phyloP scores from a whole-genome alignment of 2,329 filamentous ascomycete species.

The Alternaria viburni region DNA sequence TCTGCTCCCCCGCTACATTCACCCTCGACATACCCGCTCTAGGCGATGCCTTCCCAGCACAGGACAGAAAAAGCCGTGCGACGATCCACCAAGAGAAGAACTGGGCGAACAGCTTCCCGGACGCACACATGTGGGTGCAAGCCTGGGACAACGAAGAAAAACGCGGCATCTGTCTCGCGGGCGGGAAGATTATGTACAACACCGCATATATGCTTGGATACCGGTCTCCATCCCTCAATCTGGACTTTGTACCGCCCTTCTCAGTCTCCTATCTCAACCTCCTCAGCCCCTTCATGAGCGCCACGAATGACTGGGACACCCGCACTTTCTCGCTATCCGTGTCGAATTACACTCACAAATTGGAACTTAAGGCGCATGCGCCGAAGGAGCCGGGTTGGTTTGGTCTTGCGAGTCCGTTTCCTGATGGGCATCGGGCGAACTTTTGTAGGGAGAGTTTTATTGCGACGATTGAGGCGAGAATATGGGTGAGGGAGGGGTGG shows the following conservation, averaged over 20 bases:
- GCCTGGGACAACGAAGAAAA: constrained; percentile 28
- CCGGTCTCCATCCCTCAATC: constrained; percentile 41
- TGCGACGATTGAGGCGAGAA: constrained; percentile 51
- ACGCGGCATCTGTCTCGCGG: constrained; percentile 39
- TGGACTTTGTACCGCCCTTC: constrained; percentile 56
- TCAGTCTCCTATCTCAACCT: constrained; percentile 41
- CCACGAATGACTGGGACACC: constrained; percentile 49
- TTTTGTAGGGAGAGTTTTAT: constrained; percentile 56
- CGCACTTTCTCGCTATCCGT: constrained; percentile 50
- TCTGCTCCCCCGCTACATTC: constrained; percentile 51
- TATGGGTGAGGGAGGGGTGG: constrained; percentile 49
- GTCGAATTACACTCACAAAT: constrained; percentile 48
- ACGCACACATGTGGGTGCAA: constrained; percentile 50
- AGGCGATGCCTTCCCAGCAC: constrained; percentile 23
- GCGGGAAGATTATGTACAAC: constrained; percentile 44
- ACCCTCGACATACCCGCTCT: constrained; percentile 47
- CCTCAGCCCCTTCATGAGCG: constrained; percentile 52
- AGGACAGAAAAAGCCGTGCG: constrained; percentile 42
- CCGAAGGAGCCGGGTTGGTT: constrained; percentile 54
- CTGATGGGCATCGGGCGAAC: constrained; percentile 54
- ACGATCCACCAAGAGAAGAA: constrained; percentile 60
- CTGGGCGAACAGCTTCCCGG: constrained; percentile 56
- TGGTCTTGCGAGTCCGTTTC: constrained; percentile 54
- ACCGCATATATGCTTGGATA: constrained; percentile 57
- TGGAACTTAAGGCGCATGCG: constrained; percentile 50